These are phyloP conservation scores for Hemerocallis citrina DNA, from an alignment of 106 monocot genomes.

Conservation along the genomic window DNA sequence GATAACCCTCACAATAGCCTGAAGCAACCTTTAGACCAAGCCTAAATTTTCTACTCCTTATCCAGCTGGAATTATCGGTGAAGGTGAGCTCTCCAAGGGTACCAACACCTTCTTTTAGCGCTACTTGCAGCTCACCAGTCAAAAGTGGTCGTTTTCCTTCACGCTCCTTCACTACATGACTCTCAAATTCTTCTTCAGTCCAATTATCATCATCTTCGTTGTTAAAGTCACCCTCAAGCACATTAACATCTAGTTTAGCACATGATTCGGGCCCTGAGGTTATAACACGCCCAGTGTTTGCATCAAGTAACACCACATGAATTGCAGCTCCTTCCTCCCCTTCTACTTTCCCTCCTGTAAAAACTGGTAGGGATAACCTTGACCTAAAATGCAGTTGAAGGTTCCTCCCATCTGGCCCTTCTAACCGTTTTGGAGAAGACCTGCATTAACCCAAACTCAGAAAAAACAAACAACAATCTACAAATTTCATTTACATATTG, in stretches of 20 bases:
- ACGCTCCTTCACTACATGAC: conserved; percentile 61
- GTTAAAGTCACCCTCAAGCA: conserved; percentile 73
- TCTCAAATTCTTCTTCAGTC: conserved; percentile 63
- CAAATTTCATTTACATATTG: not conserved
- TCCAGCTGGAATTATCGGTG: conserved; percentile 80
- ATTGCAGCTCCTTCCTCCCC: conserved; percentile 75
- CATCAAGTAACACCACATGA: conserved; percentile 67
- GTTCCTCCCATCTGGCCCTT: conserved; percentile 64
- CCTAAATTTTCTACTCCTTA: conserved; percentile 69
- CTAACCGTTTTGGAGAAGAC: conserved; percentile 59
- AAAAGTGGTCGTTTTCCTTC: conserved; percentile 72
- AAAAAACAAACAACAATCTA: not conserved
- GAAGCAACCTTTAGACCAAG: conserved; percentile 54
- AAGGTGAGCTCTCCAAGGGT: conserved; percentile 66
- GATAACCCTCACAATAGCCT: conserved; percentile 50
- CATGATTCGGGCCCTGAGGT: conserved; percentile 61
- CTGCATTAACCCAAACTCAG: conserved; percentile 20
- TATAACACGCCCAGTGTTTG: conserved; percentile 48
- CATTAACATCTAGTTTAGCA: conserved; percentile 58
- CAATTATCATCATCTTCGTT: conserved; percentile 72
- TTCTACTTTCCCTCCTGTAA: conserved; percentile 75
- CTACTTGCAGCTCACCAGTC: conserved; percentile 53
- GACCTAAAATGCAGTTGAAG: conserved; percentile 48
- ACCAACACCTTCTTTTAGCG: conserved; percentile 69
- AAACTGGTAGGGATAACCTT: conserved; percentile 53